Evolutionary conservation across 2,329 filamentous ascomycete genomes (phyloP).

Genomic region (Diaporthe ilicicola): DNA sequence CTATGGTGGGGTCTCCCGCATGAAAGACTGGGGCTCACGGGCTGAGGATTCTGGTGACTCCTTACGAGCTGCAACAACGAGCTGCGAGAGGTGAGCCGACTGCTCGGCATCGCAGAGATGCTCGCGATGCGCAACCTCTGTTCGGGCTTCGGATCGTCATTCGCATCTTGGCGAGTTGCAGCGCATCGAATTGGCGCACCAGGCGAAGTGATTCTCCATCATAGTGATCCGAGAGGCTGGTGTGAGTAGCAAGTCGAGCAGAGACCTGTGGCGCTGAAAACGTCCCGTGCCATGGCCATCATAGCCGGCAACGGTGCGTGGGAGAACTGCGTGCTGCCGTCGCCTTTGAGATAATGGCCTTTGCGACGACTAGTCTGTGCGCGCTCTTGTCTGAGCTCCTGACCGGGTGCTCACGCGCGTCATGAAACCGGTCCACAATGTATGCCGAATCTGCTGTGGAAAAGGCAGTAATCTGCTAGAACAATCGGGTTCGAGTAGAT

Average conservation of each 20-base stretch:
- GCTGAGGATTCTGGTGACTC: conserved; percentile 77
- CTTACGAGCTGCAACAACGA: conserved; percentile 84
- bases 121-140: conserved; percentile 83
- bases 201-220: conserved; percentile 82
- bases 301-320: conserved; percentile 70
- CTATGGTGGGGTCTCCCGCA: conserved; percentile 16
- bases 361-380: conserved; percentile 80
- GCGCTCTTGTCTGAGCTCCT: conserved; percentile 54
- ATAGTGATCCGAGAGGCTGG: conserved; percentile 76
- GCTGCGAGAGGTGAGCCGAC: conserved; percentile 73
- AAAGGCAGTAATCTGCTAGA: conserved; percentile 66
- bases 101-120: conserved; percentile 76
- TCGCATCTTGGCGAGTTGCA: conserved; percentile 88
- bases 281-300: conserved; percentile 51
- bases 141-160: conserved; percentile 75
- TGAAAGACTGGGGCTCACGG: conserved; percentile 15
- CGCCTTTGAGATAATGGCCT: conserved; percentile 63
- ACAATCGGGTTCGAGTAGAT: conserved; percentile 79
- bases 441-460: conserved; percentile 77
- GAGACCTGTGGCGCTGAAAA: conserved; percentile 47
- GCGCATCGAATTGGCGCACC: conserved; percentile 78
- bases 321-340: conserved; percentile 48
- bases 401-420: conserved; percentile 71
- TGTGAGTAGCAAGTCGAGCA: conserved; percentile 70
- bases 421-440: conserved; percentile 78